Percentiles rank a stretch among this genome's conserved stretches.
Conservation (phyloP, 2,329 filamentous ascomycete genomes). For the Aureobasidium sp. region DNA sequence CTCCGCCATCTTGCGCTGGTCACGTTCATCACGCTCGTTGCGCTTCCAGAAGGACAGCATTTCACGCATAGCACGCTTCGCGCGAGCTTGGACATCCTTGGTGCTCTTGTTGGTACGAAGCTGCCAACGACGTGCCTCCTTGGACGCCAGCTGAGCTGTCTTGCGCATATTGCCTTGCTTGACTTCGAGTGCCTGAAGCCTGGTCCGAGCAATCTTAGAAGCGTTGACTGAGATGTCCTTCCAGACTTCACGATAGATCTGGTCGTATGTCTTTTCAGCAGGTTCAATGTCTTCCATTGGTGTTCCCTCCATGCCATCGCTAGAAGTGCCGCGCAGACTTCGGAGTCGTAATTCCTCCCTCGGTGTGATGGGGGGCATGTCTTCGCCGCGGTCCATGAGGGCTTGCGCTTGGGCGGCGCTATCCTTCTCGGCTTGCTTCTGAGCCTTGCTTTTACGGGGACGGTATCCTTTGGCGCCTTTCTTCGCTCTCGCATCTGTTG, state of each 20-base stretch:
- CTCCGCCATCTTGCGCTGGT: constrained; percentile 87
- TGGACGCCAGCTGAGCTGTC: constrained; percentile 91
- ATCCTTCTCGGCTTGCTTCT: constrained; percentile 60
- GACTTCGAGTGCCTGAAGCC: constrained; percentile 72
- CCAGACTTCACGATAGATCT: constrained; percentile 97
- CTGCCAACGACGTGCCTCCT: constrained; percentile 96
- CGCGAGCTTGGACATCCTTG: constrained; percentile 92
- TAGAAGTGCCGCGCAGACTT: constrained; percentile 26
- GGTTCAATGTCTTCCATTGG: constrained; percentile 53
- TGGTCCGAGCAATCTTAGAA: constrained; percentile 83
- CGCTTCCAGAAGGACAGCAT: constrained; percentile 99
- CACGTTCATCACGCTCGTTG: constrained; percentile 94
- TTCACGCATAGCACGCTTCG: constrained; percentile 97
- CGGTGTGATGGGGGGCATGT: constrained; percentile 53
- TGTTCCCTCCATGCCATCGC: constrained; percentile 42
- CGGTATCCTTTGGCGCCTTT: constrained; percentile 31
- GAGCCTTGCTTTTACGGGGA: constrained; percentile 78
- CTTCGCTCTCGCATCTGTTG: constrained; percentile 13
- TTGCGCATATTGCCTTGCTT: constrained; percentile 96
- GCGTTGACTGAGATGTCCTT: constrained; percentile 92
- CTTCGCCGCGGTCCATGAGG: constrained; percentile 69
- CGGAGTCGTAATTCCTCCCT: constrained; percentile 42
- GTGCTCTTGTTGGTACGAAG: constrained; percentile 96
- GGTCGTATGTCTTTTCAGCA: constrained; percentile 81
- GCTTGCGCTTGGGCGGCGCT: constrained; percentile 82